Base-by-base conservation (phyloP, 306 rosid genomes). In the Alnus glutinosa region DNA sequence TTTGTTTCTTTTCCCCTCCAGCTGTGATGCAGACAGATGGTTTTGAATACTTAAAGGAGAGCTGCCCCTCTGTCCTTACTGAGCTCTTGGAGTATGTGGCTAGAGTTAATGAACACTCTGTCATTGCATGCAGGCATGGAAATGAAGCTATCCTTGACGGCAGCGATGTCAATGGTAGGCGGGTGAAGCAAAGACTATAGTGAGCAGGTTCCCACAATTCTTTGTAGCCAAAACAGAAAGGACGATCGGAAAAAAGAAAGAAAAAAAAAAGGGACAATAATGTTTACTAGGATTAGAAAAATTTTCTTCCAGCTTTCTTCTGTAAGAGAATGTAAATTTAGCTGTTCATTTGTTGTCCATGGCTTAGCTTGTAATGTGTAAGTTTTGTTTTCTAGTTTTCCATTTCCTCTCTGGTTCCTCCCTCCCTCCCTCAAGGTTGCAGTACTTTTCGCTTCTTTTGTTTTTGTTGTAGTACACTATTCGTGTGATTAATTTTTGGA, bases 1-100 rank as follows among this genome's bases (percentile, higher is more conserved):
- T 42, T 12, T 49, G 46, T 19, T 70, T 64, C 71, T 70, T 67
- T 77, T 73, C 59, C 55, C 74, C 84, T 49, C 76, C 86, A 93
- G 98, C 92, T 83, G 97, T 93, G 81, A 93, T 93, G 97, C 90
- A 90, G 78, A 91, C 98, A 12, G 98, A 91, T 78, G 98, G 98
- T 51, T 93, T 89, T 75, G 92, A 87, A 77, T 90, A 93, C 87
- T 89, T 93, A 89, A 93, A 85, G 92, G 90, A 90, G 84, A 93
- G 98, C 75, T 93, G 98, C 80, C 97, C 97, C 0, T 74, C 93
- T 46, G 93, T 93, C 51, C 86, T 93, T 80, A 89, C 97, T 1
- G 97, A 93, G 75, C 92, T 93, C 67, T 69, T 94, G 90, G 92
- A 92, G 86, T 94, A 90, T 48, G 94, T 94, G 80, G 98, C 94